Percentiles rank a stretch among this genome's conserved stretches.
Evolutionary conservation across 2,329 filamentous ascomycete genomes (phyloP).

Genomic region (Stagonosporopsis chrysanthemi): DNA sequence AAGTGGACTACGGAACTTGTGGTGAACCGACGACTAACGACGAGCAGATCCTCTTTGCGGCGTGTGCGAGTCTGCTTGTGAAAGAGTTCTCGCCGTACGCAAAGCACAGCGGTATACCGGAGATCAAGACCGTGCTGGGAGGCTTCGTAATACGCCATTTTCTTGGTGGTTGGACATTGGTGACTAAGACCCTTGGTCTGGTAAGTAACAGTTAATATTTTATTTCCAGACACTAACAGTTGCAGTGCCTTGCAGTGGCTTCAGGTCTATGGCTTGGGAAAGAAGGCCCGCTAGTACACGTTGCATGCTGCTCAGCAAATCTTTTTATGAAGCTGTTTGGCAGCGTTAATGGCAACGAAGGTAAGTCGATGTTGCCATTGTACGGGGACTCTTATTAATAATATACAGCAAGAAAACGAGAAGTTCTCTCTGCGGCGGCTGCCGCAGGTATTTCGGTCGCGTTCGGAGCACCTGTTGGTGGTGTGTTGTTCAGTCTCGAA

Average conservation of each 20-base stretch:
- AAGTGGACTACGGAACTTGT: constrained; percentile 43
- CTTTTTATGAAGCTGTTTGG: constrained; percentile 89
- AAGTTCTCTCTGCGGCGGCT: constrained; percentile 90
- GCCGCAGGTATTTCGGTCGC: constrained; percentile 93
- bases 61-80: constrained; percentile 79
- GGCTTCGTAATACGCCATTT: constrained; percentile 92
- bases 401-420: constrained; percentile 80
- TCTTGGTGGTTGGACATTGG: constrained; percentile 84
- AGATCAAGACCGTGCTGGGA: constrained; percentile 95
- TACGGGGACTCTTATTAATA: not conserved
- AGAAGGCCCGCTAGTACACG: constrained; percentile 93
- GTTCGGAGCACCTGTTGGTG: constrained; percentile 92
- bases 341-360: constrained; percentile 85
- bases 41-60: constrained; percentile 75
- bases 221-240: constrained; percentile 26
- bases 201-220: constrained; percentile 58
- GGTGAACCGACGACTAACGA: constrained; percentile 29
- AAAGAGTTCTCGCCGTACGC: constrained; percentile 86
- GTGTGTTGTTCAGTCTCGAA: constrained; percentile 94
- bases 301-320: constrained; percentile 95
- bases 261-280: constrained; percentile 97
- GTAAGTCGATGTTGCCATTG: constrained; percentile 52
- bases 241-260: constrained; percentile 83
- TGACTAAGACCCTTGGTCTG: constrained; percentile 88
- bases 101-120: constrained; percentile 93